phyloP scores from a whole-genome alignment of 2,329 filamentous ascomycete genomes.

The Alternaria triticina region DNA sequence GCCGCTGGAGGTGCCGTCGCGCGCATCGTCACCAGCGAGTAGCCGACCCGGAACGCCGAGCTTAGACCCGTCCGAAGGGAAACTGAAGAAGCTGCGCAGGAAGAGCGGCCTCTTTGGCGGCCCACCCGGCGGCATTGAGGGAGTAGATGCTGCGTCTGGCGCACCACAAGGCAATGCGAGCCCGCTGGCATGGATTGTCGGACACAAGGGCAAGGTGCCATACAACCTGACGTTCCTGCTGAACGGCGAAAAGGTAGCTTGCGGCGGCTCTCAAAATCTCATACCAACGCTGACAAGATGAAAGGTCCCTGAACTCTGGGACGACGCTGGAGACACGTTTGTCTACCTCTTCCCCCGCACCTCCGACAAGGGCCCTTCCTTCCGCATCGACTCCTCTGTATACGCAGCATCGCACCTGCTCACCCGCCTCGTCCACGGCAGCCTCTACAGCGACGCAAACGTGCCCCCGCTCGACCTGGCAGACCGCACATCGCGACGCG shows the following conservation, averaged over 20 bases:
- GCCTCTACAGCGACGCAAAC: constrained; percentile 51
- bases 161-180: constrained; percentile 12
- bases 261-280: constrained; percentile 2
- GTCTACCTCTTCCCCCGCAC: constrained; percentile 67
- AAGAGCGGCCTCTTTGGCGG: constrained; percentile 45
- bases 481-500: constrained; percentile 26
- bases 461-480: constrained; percentile 25
- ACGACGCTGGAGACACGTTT: constrained; percentile 66
- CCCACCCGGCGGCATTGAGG: constrained; percentile 5
- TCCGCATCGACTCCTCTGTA: constrained; percentile 65
- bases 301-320: constrained; percentile 66
- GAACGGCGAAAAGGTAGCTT: constrained; percentile 58
- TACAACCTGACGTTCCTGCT: constrained; percentile 62
- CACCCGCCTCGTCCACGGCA: constrained; percentile 62
- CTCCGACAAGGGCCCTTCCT: constrained; percentile 64
- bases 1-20: constrained; percentile 33
- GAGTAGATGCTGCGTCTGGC: constrained; percentile 30
- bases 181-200: constrained; percentile 64
- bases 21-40: constrained; percentile 35
- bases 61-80: constrained; percentile 24
- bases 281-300: constrained; percentile 15
- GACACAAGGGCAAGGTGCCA: constrained; percentile 61
- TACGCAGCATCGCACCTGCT: constrained; percentile 64
- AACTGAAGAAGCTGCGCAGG: constrained; percentile 43
- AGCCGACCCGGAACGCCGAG: constrained; percentile 33